Evolutionary conservation across 371 early-diverging fungal species (phyloP), one percentile per base, ranked within the genome.

Genomic region (Apophysomyces ossiformis): DNA sequence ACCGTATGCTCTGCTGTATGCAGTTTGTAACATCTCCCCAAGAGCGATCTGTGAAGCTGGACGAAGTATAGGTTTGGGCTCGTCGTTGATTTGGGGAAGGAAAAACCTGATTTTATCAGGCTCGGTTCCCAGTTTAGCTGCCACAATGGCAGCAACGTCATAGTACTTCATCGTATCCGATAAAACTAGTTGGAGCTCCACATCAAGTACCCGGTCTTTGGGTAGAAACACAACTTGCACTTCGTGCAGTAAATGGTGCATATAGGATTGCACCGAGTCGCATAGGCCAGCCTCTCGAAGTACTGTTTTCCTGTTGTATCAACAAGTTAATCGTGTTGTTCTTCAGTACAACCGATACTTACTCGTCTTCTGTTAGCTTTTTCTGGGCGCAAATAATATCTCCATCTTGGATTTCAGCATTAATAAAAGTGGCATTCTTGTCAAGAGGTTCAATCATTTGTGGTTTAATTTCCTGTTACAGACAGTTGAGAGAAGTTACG

Each of bases 361-460:
- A 88, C 90, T 87, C 82, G 56, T 81, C 71, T 8, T 69, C 63
- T 13, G 79, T 69, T 37, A 85, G 38, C 6, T 80, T 84, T 47
- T 76, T 78, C 69, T 94, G 93, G 70, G 89, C 90, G 70, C 89
- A 89, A 63, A 96, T 80, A 56, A 96, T 96, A 73, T 96, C 95
- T 8, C 97, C 96, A 65, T 86, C 36, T 61, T 87, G 87, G 43
- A 96, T 77, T 67, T 93, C 93, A 37, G 91, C 85, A 11, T 77
- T 69, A 11, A 61, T 61, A 72, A 93, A 91, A 0, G 90, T 90
- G 16, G 62, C 38, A 57, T 83, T 81, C 41, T 70, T 64, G 68
- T 88, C 85, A 71, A 92, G 71, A 7, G 65, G 96, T 86, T 88
- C 58, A 50, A 61, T 67, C 5, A 70, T 46, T 18, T 63, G 37